phyloP scores from a whole-genome alignment of 139 green algal genomes.

The Picochlorum sp. region DNA sequence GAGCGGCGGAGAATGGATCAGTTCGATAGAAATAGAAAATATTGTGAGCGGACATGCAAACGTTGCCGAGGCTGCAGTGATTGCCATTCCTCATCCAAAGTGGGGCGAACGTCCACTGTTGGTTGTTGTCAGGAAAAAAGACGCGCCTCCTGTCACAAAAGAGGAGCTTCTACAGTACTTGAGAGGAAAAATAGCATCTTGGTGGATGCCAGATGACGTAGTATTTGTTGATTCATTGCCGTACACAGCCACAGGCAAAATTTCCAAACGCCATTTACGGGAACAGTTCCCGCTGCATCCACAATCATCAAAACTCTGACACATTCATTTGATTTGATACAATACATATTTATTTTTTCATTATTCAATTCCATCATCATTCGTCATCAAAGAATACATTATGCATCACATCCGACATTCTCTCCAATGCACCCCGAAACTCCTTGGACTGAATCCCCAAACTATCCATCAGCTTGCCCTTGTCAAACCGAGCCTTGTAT shows the following conservation, averaged over 20 bases:
- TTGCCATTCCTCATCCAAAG: constrained; percentile 33
- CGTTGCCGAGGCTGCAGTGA: constrained; percentile 15
- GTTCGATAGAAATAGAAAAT: constrained; percentile 52
- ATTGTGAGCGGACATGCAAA: constrained; percentile 33
- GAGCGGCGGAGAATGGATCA: constrained; percentile 64
- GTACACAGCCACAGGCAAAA: constrained; percentile 66
- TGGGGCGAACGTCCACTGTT: constrained; percentile 74
- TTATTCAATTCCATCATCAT: no score
- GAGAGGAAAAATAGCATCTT: constrained; percentile 38
- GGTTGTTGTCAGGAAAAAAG: constrained; percentile 43
- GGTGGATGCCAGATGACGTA: constrained; percentile 59
- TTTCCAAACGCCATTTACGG: constrained; percentile 7
- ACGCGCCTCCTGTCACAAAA: constrained; percentile 6
- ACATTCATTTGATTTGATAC: no score
- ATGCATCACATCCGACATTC: background rate
- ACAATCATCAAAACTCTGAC: no score
- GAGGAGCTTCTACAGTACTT: constrained; percentile 33
- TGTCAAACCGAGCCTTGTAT: constrained; percentile 23
- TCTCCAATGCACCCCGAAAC: background rate
- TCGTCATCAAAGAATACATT: constrained; percentile 2
- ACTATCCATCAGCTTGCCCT: constrained; percentile 10
- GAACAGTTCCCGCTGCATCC: background rate
- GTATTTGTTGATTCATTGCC: constrained; percentile 65
- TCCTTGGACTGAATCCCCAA: constrained; percentile 17
- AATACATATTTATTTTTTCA: no score